Conservation (phyloP, 2,329 filamentous ascomycete species). For the Elsinoe batatas region DNA sequence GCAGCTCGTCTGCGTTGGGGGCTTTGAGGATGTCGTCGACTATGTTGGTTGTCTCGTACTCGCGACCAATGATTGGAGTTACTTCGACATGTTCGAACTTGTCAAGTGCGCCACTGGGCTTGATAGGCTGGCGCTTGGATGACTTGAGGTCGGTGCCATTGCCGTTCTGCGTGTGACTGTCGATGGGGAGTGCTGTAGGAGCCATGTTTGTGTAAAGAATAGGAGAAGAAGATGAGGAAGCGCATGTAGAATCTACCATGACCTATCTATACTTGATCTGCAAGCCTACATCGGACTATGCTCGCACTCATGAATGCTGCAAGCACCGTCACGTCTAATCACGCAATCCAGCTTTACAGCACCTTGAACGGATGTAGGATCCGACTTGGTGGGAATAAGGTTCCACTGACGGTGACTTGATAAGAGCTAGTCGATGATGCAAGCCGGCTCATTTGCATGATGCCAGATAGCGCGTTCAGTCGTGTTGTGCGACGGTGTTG, state of each 20-base stretch:
- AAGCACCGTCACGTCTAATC: constrained; percentile 12
- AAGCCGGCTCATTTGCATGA: neutral
- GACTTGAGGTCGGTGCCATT: neutral
- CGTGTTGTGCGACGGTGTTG: neutral
- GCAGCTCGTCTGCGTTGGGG: constrained; percentile 17
- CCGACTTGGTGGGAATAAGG: neutral
- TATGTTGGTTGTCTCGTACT: constrained; percentile 17
- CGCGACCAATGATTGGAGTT: constrained; percentile 20
- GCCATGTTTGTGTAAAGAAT: neutral
- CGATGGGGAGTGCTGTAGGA: constrained; percentile 4
- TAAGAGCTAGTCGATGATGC: neutral
- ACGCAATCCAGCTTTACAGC: neutral
- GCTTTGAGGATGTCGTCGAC: constrained; percentile 19
- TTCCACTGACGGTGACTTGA: neutral
- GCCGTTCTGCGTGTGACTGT: neutral
- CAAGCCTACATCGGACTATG: neutral
- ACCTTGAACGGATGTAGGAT: neutral
- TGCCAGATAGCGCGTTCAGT: neutral
- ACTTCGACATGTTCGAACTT: constrained; percentile 17
- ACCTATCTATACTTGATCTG: neutral
- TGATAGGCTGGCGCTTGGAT: constrained; percentile 1
- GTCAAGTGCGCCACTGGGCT: constrained; percentile 17
- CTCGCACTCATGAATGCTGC: neutral
- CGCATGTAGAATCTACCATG: neutral
- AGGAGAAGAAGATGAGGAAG: neutral